Conservation (phyloP, 2,329 filamentous ascomycete species). For the Capronia americana region DNA sequence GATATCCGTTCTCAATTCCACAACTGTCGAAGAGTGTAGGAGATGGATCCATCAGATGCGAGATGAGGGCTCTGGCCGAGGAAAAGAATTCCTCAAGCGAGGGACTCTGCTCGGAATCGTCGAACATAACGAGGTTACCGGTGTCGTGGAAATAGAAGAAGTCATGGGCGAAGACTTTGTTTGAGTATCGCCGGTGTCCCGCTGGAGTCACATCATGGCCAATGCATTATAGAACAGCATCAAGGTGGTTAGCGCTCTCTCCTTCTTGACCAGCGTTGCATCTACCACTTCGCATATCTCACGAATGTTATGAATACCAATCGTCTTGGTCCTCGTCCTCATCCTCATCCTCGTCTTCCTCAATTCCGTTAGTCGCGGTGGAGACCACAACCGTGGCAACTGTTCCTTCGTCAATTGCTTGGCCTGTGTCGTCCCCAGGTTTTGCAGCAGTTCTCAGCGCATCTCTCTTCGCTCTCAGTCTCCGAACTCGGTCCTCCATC, state of each 20-base stretch:
- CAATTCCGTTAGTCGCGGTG: constrained; percentile 43
- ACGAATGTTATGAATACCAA: constrained; percentile 36
- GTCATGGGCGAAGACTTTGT: constrained; percentile 40
- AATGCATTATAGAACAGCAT: constrained; percentile 10
- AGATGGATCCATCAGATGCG: constrained; percentile 58
- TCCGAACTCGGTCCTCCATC: constrained; percentile 73
- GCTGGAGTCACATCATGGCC: neutral
- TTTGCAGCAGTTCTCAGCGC: constrained; percentile 59
- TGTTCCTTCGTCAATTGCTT: constrained; percentile 40
- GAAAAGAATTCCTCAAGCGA: constrained; percentile 46
- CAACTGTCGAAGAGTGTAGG: constrained; percentile 60
- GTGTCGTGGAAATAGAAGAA: constrained; percentile 59
- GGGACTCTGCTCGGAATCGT: constrained; percentile 59
- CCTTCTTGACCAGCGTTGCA: neutral
- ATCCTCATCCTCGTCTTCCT: constrained; percentile 53
- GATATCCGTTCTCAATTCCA: constrained; percentile 64
- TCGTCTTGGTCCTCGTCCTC: constrained; percentile 64
- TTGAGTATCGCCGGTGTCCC: constrained; percentile 17
- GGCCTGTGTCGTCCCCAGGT: constrained; percentile 29
- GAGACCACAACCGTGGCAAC: constrained; percentile 35
- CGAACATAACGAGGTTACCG: constrained; percentile 53
- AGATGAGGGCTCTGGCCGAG: constrained; percentile 39
- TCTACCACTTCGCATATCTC: constrained; percentile 18
- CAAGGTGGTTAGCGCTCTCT: constrained; percentile 5
- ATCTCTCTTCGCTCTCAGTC: constrained; percentile 73